Evolutionary conservation across 345 rosid genomes (phyloP).

Genomic region (Combretum micranthum): DNA sequence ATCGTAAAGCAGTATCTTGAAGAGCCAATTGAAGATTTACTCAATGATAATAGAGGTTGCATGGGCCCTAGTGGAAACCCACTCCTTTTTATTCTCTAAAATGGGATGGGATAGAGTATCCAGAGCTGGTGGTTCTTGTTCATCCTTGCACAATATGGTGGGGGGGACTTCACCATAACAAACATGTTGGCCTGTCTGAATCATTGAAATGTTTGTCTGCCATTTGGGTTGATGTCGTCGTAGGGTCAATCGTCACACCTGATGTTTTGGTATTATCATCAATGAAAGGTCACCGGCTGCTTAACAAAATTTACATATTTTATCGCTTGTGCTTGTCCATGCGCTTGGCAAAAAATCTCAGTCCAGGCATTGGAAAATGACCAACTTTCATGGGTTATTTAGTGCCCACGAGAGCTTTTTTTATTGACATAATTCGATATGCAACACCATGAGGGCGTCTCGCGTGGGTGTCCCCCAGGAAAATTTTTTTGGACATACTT

Average conservation of each 20-base stretch:
- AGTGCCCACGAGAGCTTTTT: too few relatives aligned
- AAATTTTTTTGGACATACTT: too few relatives aligned
- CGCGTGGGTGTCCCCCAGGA: too few relatives aligned
- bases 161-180: constrained; percentile 25
- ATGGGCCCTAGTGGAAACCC: constrained; percentile 15
- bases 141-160: constrained; percentile 24
- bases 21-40: background rate
- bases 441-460: too few relatives aligned
- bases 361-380: too few relatives aligned
- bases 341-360: too few relatives aligned
- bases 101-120: constrained; percentile 17
- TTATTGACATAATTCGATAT: too few relatives aligned
- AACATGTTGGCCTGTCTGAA: constrained; percentile 24
- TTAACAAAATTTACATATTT: too few relatives aligned
- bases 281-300: too few relatives aligned
- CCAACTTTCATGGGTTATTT: too few relatives aligned
- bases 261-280: constrained; percentile 2
- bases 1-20: constrained; percentile 17
- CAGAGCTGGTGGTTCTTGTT: constrained; percentile 32
- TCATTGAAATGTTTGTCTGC: constrained; percentile 47
- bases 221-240: constrained; percentile 24
- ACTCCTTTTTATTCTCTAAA: constrained; percentile 6
- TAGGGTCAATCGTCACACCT: constrained; percentile 28
- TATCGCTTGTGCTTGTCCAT: too few relatives aligned
- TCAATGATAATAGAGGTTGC: too few relatives aligned